Conservation (phyloP, 163 green algal species). For the Volvox carteri region DNA sequence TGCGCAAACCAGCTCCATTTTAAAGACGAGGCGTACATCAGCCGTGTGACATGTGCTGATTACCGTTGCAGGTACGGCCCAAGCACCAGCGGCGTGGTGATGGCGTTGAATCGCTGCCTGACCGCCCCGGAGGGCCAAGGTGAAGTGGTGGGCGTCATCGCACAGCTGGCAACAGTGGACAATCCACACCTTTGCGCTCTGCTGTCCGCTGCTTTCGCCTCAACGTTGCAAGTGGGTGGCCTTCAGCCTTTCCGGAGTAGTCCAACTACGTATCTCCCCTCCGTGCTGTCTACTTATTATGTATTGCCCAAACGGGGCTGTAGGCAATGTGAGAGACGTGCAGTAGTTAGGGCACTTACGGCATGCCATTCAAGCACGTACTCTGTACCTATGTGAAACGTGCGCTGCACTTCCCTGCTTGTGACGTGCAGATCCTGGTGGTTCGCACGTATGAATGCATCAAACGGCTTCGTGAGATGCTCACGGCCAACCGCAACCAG, state of each 20-base stretch:
- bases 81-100: slow-evolving; percentile 50
- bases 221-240: slow-evolving; percentile 66
- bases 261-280: too few species aligned
- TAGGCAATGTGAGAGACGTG: too few species aligned
- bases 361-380: too few species aligned
- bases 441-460: slow-evolving; percentile 67
- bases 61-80: slow-evolving; percentile 53
- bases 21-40: too few species aligned
- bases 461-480: slow-evolving; percentile 56
- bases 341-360: too few species aligned
- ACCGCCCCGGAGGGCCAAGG: slow-evolving; percentile 59
- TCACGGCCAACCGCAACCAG: slow-evolving; percentile 47
- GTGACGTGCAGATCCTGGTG: slow-evolving; percentile 66
- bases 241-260: neutral
- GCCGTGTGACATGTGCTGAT: too few species aligned
- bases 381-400: slow-evolving; percentile 6
- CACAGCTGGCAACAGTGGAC: slow-evolving; percentile 79
- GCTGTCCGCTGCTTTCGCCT: slow-evolving; percentile 64
- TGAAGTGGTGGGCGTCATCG: slow-evolving; percentile 82
- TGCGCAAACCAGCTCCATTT: too few species aligned
- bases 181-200: slow-evolving; percentile 71
- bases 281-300: too few species aligned
- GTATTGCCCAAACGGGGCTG: too few species aligned
- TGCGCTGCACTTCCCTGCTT: neutral
- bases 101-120: slow-evolving; percentile 71